Conservation (phyloP, 2,329 filamentous ascomycete species). For the Phialophora macrospora region DNA sequence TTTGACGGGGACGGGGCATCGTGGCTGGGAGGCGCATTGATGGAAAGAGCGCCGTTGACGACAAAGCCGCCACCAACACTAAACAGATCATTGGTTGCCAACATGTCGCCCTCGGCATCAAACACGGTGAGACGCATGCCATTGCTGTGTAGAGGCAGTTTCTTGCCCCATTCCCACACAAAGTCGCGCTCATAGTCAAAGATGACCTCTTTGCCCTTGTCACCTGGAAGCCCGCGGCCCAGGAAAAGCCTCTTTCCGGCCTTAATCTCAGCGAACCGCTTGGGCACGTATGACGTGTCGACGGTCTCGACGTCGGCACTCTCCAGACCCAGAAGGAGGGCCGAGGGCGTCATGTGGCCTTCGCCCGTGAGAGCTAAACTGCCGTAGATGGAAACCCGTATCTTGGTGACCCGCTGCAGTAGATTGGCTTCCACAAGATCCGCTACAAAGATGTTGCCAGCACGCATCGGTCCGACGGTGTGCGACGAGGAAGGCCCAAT, state of each 20-base stretch:
- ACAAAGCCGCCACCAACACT: constrained; percentile 37
- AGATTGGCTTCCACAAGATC: constrained; percentile 33
- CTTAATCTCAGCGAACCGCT: constrained; percentile 31
- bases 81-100: constrained; percentile 34
- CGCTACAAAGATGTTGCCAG: constrained; percentile 36
- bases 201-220: constrained; percentile 25
- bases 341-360: constrained; percentile 24
- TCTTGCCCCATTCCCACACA: constrained; percentile 34
- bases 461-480: constrained; percentile 37
- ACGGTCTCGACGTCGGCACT: constrained; percentile 34
- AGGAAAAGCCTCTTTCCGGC: constrained; percentile 28
- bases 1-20: not conserved
- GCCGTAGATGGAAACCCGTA: constrained; percentile 34
- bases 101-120: constrained; percentile 31
- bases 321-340: constrained; percentile 35
- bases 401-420: constrained; percentile 29
- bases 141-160: constrained; percentile 35
- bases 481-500: constrained; percentile 37
- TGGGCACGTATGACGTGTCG: constrained; percentile 33
- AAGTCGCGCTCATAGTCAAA: constrained; percentile 35
- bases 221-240: constrained; percentile 22
- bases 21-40: not conserved
- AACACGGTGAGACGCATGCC: constrained; percentile 33
- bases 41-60: constrained; percentile 28
- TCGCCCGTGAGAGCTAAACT: constrained; percentile 21